Evolutionary conservation across 306 rosid species (phyloP).

Genomic region (Rosa persica): DNA sequence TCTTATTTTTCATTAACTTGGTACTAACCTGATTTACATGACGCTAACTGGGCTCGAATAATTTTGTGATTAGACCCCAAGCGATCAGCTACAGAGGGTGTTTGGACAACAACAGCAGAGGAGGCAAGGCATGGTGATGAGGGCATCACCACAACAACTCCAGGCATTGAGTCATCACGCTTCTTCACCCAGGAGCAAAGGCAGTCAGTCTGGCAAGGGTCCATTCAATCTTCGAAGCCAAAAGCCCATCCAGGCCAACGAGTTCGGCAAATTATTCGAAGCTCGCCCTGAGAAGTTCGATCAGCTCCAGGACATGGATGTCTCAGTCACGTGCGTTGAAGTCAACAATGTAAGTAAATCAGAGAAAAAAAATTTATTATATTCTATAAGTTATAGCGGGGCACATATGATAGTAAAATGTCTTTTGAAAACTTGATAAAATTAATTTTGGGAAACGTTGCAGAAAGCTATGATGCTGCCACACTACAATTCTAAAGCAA

Average conservation of each 20-base stretch:
- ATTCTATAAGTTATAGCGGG: not conserved
- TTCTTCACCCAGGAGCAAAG: conserved; percentile 20
- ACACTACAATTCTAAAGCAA: conserved; percentile 43
- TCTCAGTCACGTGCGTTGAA: conserved; percentile 20
- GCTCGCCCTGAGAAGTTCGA: conserved; percentile 40
- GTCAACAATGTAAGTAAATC: conserved; percentile 33
- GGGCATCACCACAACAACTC: conserved; percentile 39
- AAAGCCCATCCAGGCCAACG: conserved; percentile 28
- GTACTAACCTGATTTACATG: not conserved
- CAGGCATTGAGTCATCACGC: conserved; percentile 36
- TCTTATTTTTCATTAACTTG: not conserved
- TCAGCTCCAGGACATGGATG: conserved; percentile 40
- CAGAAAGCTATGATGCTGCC: conserved; percentile 51
- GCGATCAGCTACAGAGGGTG: conserved; percentile 28
- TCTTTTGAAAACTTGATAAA: not conserved
- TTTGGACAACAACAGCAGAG: conserved; percentile 16
- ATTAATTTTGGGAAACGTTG: not conserved
- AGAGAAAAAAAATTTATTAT: not conserved
- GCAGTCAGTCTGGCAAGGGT: conserved; percentile 15
- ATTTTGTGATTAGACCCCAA: conserved; percentile 23
- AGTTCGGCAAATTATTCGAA: conserved; percentile 36
- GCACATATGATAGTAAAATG: not conserved
- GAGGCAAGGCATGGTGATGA: conserved; percentile 22
- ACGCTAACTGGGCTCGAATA: not conserved
- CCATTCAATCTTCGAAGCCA: conserved; percentile 28